Percentiles rank a stretch among this genome's conserved stretches.
phyloP scores from a whole-genome alignment of 2,329 filamentous ascomycete genomes.

The Aspergillus sp. region DNA sequence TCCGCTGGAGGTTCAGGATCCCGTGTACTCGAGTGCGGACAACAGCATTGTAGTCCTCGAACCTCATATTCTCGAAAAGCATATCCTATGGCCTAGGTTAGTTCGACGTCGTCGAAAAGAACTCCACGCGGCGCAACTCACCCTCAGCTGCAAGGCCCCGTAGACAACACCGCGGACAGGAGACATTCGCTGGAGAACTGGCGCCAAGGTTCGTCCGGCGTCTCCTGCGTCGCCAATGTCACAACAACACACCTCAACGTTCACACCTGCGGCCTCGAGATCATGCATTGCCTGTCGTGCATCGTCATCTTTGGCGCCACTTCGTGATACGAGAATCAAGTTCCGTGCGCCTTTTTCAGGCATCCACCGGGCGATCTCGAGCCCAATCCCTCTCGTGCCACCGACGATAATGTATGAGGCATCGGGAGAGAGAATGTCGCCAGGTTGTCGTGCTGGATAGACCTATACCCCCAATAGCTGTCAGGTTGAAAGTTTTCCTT shows the following conservation, averaged over 20 bases:
- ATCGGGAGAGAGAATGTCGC: constrained; percentile 23
- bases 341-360: constrained; percentile 44
- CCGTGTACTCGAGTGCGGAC: constrained; percentile 14
- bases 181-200: constrained; percentile 12
- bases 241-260: constrained; percentile 22
- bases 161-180: constrained; percentile 40
- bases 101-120: not conserved
- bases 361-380: constrained; percentile 46
- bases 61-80: constrained; percentile 25
- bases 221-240: constrained; percentile 20
- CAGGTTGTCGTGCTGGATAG: constrained; percentile 15
- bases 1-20: constrained; percentile 23
- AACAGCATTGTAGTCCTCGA: constrained; percentile 15
- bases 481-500: not conserved
- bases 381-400: constrained; percentile 51
- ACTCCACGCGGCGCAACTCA: constrained; percentile 4
- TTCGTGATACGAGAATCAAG: constrained; percentile 48
- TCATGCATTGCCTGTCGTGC: constrained; percentile 12
- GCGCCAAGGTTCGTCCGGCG: not conserved
- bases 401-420: constrained; percentile 47
- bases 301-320: constrained; percentile 16
- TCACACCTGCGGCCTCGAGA: constrained; percentile 10
- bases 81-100: constrained; percentile 12
- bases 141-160: constrained; percentile 39
- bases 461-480: not conserved